Conservation (phyloP, 805 yeast species). For the Debaryomyces maramus region DNA sequence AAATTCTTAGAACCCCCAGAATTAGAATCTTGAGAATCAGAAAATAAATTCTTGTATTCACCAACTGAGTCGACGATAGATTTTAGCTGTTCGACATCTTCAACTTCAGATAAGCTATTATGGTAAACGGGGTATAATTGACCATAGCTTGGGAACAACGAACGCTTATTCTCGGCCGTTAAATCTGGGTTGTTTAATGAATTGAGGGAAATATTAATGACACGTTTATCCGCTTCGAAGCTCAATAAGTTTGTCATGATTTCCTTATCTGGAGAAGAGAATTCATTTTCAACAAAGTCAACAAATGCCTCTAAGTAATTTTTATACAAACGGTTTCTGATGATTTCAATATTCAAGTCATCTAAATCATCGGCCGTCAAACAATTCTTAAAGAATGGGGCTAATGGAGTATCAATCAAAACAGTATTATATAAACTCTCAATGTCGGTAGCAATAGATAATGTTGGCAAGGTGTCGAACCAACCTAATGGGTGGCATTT, state of each 20-base stretch:
- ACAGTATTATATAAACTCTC: constrained; percentile 92
- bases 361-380: constrained; percentile 85
- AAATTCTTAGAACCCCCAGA: constrained; percentile 55
- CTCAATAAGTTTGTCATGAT: constrained; percentile 74
- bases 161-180: constrained; percentile 65
- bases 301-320: constrained; percentile 90
- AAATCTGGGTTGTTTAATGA: constrained; percentile 79
- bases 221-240: constrained; percentile 94
- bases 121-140: constrained; percentile 71
- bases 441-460: constrained; percentile 91
- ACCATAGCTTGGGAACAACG: constrained; percentile 81
- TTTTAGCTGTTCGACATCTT: constrained; percentile 84
- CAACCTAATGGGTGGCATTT: constrained; percentile 97
- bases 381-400: constrained; percentile 92
- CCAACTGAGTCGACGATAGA: constrained; percentile 60
- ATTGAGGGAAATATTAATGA: constrained; percentile 87
- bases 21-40: constrained; percentile 34
- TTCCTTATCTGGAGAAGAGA: constrained; percentile 76
- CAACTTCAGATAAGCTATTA: constrained; percentile 66
- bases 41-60: constrained; percentile 62
- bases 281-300: constrained; percentile 57
- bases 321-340: constrained; percentile 87
- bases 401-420: constrained; percentile 93
- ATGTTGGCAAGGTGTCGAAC: constrained; percentile 96
- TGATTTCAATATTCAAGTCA: constrained; percentile 92